These are phyloP conservation scores for Ormosia semicastrata DNA, from an alignment of 306 rosid species.

Conservation along the genomic window DNA sequence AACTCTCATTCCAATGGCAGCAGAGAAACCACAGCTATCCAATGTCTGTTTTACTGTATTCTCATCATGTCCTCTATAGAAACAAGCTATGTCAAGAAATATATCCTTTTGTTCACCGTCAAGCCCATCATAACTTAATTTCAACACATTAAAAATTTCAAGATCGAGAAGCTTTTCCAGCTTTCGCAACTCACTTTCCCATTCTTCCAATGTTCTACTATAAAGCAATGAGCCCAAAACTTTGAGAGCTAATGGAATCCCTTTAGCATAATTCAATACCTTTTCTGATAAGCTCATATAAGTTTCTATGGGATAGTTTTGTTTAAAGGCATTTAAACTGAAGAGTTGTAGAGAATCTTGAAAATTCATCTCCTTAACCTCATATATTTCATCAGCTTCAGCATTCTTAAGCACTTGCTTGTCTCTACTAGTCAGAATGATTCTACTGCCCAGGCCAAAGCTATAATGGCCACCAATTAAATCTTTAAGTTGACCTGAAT, in stretches of 20 bases:
- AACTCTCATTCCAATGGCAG: not conserved
- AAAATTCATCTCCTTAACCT: conserved; percentile 6
- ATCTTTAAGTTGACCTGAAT: not conserved
- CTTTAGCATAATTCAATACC: conserved; percentile 14
- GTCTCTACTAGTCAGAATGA: conserved; percentile 25
- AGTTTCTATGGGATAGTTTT: not conserved
- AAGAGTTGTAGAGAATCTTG: conserved; percentile 32
- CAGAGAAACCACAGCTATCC: not conserved
- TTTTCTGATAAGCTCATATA: not conserved
- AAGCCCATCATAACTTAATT: conserved; percentile 32
- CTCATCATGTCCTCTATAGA: not conserved
- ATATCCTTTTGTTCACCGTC: not conserved
- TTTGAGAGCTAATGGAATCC: conserved; percentile 33
- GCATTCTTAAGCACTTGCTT: not conserved
- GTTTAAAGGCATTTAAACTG: conserved; percentile 20
- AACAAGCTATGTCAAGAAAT: conserved; percentile 36
- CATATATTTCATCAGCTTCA: not conserved
- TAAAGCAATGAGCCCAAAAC: conserved; percentile 32
- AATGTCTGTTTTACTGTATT: not conserved
- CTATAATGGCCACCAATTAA: not conserved
- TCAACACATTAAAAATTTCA: not conserved
- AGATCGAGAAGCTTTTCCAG: not conserved
- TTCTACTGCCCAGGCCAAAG: conserved; percentile 1
- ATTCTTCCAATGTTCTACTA: not conserved
- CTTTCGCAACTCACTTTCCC: conserved; percentile 25